Evolutionary conservation across 169 alveolate genomes (phyloP), one percentile per base, ranked within the genome.

Genomic region (Plasmodium sp.): DNA sequence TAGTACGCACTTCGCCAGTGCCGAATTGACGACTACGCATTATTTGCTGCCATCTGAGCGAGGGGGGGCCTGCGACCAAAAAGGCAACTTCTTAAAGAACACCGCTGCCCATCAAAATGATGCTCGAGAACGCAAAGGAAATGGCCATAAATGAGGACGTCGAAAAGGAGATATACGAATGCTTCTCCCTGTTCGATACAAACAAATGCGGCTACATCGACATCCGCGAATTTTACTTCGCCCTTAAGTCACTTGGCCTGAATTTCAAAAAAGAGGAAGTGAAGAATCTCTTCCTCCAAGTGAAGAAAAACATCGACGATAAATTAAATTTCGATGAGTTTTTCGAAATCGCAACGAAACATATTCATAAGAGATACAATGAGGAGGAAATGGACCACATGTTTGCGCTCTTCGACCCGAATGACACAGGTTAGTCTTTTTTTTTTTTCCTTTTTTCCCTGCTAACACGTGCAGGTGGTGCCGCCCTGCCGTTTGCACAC

Each of bases 261-360:
- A 90, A 90, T 90, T 81, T 90, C 34, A 90, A 90, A 90, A 90
- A 90, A 81, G 94, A 90, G 33, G 67, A 90, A 81, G 94, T 90
- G 39, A 90, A 81, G 83, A 72, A 22, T 43, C 33, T 90, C 34
- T 90, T 90, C 74, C 73, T 90, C 51, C 79, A 81, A 62, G 73
- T 90, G 83, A 90, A 90, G 48, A 90, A 72, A 80, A 80, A 39
- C 56, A 62, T 71, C 73, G 84, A 90, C 56, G 94, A 90, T 34
- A 90, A 90, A 54, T 62, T 90, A 74, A 90, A 62, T 62, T 81
- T 90, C 75, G 94, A 90, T 67, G 94, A 90, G 62, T 90, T 90
- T 90, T 90, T 90, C 74, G 84, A 81, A n/a, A 80, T 90, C 18
- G 94, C 91, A 7, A 43, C 94, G 43, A 79, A 90, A 71, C 71